Conservation (phyloP, 2,329 filamentous ascomycete species). For the Intubia oerlemansii region DNA sequence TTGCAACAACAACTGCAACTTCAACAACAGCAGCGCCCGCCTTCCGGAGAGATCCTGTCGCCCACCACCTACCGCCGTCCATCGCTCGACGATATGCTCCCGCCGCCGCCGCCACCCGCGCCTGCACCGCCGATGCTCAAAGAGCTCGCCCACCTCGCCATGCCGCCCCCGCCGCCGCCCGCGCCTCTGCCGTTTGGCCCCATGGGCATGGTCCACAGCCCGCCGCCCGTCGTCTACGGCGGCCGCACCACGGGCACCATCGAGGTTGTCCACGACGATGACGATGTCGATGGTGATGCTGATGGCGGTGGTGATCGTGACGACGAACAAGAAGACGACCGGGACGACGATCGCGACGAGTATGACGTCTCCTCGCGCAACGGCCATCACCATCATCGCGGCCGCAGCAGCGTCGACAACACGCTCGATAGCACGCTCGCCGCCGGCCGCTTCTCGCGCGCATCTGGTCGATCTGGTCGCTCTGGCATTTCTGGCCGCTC, state of each 20-base stretch:
- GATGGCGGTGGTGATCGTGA: too few species aligned
- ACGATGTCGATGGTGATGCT: conserved; percentile 18
- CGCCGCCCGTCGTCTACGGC: conserved; percentile 16
- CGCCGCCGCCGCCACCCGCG: conserved; percentile 30
- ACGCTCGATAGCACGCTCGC: too few species aligned
- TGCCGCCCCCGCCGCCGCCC: conserved; percentile 38
- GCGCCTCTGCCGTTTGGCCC: conserved; percentile 28
- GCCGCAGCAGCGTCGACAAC: conserved; percentile 31
- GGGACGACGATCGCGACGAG: too few species aligned
- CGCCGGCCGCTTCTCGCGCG: conserved; percentile 32
- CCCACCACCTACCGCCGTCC: conserved; percentile 15
- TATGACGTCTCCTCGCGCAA: too few species aligned
- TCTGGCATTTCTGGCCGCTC: too few species aligned
- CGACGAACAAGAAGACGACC: too few species aligned
- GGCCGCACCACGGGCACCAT: conserved; percentile 33
- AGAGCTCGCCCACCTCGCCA: conserved; percentile 40
- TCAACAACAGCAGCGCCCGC: too few species aligned
- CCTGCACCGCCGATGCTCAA: conserved; percentile 35
- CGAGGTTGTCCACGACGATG: conserved; percentile 45
- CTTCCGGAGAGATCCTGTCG: not conserved
- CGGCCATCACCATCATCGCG: conserved; percentile 35
- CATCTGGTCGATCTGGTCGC: too few species aligned
- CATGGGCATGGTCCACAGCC: conserved; percentile 10
- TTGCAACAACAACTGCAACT: too few species aligned
- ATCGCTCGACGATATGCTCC: conserved; percentile 27